phyloP scores from a whole-genome alignment of 2,329 filamentous ascomycete species.

The Apiospora saccharicola region DNA sequence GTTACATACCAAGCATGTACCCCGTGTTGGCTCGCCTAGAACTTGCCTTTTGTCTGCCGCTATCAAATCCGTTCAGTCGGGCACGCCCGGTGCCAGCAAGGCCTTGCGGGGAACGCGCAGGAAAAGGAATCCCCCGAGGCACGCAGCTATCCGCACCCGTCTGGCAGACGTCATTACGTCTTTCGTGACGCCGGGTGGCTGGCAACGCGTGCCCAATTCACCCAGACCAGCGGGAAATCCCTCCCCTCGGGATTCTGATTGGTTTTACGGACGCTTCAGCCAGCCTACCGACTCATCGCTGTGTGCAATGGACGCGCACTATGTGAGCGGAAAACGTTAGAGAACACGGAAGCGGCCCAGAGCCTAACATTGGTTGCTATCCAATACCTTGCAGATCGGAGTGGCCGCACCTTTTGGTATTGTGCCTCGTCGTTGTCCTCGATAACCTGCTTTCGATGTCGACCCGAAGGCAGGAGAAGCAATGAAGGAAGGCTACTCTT shows the following conservation, averaged over 20 bases:
- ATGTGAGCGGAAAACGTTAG: background rate
- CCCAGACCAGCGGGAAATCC: background rate
- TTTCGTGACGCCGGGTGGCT: background rate
- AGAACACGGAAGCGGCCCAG: background rate
- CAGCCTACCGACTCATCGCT: background rate
- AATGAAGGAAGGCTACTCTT: background rate
- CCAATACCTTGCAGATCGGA: background rate
- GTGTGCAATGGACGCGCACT: background rate
- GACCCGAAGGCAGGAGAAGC: background rate
- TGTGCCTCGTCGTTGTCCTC: background rate
- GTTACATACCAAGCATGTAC: conserved; percentile 6
- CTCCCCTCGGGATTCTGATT: conserved; percentile 11
- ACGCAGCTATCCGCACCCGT: background rate
- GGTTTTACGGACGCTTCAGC: background rate
- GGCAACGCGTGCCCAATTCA: background rate
- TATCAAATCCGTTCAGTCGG: conserved; percentile 17
- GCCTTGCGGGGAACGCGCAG: conserved; percentile 8
- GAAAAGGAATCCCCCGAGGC: background rate
- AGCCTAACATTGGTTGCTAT: background rate
- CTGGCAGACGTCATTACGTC: background rate
- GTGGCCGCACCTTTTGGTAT: background rate
- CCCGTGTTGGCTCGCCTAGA: conserved; percentile 2
- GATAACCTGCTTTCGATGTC: background rate
- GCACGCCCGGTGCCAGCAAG: background rate
- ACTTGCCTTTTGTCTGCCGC: conserved; percentile 4